Percentiles rank a stretch among this genome's conserved stretches.
These are phyloP conservation scores for Euphorbia celastroides DNA, from an alignment of 441 rosid species.

Conservation along the genomic window DNA sequence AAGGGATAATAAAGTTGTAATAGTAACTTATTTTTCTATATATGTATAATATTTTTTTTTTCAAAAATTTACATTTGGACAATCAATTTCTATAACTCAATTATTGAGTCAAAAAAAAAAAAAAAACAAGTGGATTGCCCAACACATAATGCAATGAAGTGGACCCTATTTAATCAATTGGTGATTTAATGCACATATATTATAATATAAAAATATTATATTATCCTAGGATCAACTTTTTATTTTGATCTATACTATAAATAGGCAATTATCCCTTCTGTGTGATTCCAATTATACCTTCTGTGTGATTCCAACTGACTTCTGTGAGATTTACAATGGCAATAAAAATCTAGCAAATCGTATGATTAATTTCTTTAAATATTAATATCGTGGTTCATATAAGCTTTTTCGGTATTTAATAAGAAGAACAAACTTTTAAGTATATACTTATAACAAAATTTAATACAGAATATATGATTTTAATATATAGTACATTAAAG, in stretches of 20 bases:
- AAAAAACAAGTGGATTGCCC: conserved; percentile 19
- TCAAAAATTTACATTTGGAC: not conserved
- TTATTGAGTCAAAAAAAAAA: conserved; percentile 22
- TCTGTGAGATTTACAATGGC: no score
- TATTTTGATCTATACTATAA: not conserved
- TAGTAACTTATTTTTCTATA: not conserved
- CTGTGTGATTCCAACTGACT: no score
- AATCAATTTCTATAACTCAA: conserved; percentile 18
- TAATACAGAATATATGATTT: no score
- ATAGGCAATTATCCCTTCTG: not conserved
- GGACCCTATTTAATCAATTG: conserved; percentile 24
- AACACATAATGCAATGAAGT: conserved; percentile 16
- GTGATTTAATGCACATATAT: conserved; percentile 17
- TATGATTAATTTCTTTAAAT: no score
- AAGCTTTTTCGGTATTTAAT: no score
- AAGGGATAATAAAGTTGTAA: not conserved
- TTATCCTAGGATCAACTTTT: conserved; percentile 3
- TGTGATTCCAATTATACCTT: not conserved
- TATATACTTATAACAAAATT: no score
- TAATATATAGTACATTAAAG: no score
- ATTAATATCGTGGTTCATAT: no score
- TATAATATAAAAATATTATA: not conserved
- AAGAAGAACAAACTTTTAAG: no score
- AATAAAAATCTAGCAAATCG: no score
- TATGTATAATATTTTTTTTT: not conserved